phyloP scores from a whole-genome alignment of 495 filamentous ascomycete species.

The Daldinia childiae region DNA sequence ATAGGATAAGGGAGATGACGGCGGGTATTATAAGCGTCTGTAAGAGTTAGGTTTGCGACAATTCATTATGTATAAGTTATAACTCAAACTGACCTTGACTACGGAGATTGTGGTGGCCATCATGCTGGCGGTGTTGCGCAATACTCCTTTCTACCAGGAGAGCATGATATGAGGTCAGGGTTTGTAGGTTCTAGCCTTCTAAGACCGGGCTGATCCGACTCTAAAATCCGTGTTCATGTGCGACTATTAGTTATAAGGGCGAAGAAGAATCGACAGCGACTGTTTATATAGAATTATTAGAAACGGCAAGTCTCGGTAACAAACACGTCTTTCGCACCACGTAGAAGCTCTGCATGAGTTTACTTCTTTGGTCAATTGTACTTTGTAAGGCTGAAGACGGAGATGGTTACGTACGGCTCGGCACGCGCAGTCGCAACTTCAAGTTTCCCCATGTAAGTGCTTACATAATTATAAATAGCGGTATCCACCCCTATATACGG shows the following conservation, averaged over 20 bases:
- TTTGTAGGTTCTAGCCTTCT: not conserved
- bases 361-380: conserved; percentile 19
- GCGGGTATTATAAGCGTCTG: conserved; percentile 84
- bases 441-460: conserved; percentile 1
- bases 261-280: not conserved
- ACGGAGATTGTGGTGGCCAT: conserved; percentile 55
- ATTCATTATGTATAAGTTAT: not conserved
- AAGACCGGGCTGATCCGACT: not conserved
- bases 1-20: conserved; percentile 77
- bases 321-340: conserved; percentile 45
- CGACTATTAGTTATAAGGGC: not conserved
- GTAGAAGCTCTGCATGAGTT: conserved; percentile 48
- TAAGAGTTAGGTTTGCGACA: conserved; percentile 5
- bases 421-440: conserved; percentile 25
- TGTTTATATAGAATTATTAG: not conserved
- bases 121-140: conserved; percentile 36
- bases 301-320: not conserved
- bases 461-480: conserved; percentile 21
- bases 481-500: not conserved
- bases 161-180: conserved; percentile 16
- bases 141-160: conserved; percentile 15
- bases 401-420: conserved; percentile 33
- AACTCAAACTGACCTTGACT: conserved; percentile 53
- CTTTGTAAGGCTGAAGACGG: conserved; percentile 32
- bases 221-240: not conserved